phyloP scores from a whole-genome alignment of 352 stramenopile genomes.

The Phytophthora lateralis region DNA sequence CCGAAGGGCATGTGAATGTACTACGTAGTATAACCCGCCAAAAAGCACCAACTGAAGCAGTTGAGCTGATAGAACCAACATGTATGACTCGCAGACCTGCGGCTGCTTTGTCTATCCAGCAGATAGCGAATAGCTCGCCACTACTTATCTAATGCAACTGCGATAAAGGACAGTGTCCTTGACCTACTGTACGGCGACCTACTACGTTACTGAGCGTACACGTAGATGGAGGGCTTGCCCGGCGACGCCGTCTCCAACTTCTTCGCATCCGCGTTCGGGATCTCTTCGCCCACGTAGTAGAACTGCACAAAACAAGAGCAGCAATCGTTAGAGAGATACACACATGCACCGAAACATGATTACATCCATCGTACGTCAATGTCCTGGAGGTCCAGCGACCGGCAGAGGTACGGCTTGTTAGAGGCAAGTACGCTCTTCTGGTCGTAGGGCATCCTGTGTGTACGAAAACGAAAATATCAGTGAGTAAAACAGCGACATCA shows the following conservation, averaged over 20 bases:
- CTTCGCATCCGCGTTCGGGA: slow-evolving; percentile 77
- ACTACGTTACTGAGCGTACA: slow-evolving; percentile 62
- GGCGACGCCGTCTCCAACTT: slow-evolving; percentile 85
- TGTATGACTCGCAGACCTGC: slow-evolving; percentile 26
- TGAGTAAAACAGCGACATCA: slow-evolving; percentile 9
- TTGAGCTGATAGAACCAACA: slow-evolving; percentile 16
- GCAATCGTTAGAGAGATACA: slow-evolving; percentile 8
- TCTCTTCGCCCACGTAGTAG: slow-evolving; percentile 76
- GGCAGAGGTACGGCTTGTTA: slow-evolving; percentile 92
- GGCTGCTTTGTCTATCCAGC: slow-evolving; percentile 23
- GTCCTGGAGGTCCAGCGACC: slow-evolving; percentile 90
- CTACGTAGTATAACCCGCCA: no score
- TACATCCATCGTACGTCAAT: slow-evolving; percentile 51
- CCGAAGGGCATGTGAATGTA: no score
- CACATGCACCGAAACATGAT: background rate
- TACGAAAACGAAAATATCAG: slow-evolving; percentile 17
- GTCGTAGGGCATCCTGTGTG: slow-evolving; percentile 92
- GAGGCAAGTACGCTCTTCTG: slow-evolving; percentile 92
- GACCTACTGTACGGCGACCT: background rate
- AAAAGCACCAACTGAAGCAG: background rate
- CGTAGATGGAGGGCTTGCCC: slow-evolving; percentile 81
- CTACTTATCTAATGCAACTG: slow-evolving; percentile 27
- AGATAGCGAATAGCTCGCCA: slow-evolving; percentile 10
- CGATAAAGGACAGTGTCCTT: slow-evolving; percentile 7
- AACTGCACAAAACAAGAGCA: slow-evolving; percentile 45